These are phyloP conservation scores for Urtica urens DNA, from an alignment of 306 rosid species.

Conservation along the genomic window DNA sequence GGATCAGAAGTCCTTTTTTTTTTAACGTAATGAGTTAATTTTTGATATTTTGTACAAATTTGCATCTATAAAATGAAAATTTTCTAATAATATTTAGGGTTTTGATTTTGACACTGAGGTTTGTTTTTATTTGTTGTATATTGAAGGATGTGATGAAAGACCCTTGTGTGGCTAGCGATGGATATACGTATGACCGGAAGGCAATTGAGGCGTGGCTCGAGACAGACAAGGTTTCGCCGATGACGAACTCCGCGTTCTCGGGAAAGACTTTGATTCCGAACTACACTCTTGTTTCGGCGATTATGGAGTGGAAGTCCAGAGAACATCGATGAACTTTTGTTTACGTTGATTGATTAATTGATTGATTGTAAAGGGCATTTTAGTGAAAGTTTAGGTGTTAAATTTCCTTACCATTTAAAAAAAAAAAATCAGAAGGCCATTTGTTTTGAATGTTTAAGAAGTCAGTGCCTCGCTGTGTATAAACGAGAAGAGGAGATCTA, in stretches of 20 bases:
- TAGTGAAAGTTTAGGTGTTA: neutral
- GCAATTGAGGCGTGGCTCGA: slow-evolving; percentile 68
- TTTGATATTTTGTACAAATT: no score
- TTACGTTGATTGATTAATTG: neutral
- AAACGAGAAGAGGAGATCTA: no score
- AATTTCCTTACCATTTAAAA: no score
- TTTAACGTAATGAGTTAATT: no score
- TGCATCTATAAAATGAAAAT: no score
- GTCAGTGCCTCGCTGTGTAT: no score
- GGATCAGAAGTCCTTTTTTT: no score
- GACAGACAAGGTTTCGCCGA: slow-evolving; percentile 58
- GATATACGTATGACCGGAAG: slow-evolving; percentile 72
- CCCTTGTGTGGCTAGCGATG: slow-evolving; percentile 94
- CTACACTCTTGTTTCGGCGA: slow-evolving; percentile 76
- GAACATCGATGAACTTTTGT: neutral
- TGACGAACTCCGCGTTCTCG: slow-evolving; percentile 61
- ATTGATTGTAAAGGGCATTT: neutral
- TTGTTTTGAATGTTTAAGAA: no score
- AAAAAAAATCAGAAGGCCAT: no score
- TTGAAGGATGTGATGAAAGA: slow-evolving; percentile 86
- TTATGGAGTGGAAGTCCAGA: slow-evolving; percentile 79
- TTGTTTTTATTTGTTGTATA: slow-evolving; percentile 12
- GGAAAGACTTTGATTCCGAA: slow-evolving; percentile 63
- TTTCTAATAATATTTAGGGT: no score
- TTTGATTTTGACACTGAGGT: no score